phyloP scores from a whole-genome alignment of 768 basidiomycete genomes.

The Gelatoporia subvermispora region DNA sequence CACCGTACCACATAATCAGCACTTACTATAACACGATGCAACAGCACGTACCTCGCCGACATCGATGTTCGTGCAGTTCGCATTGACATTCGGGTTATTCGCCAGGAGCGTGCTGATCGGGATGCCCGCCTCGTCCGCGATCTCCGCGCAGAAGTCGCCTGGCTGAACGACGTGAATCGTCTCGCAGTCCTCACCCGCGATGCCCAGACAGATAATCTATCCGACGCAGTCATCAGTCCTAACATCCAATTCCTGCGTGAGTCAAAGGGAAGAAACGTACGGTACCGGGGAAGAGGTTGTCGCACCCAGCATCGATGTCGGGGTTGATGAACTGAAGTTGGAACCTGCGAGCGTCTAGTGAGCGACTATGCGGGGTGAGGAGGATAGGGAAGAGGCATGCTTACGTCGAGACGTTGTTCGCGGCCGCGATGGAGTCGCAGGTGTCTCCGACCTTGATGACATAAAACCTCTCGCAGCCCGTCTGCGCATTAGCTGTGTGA shows the following conservation, averaged over 20 bases:
- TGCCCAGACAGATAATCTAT: constrained; percentile 53
- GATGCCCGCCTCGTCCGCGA: constrained; percentile 39
- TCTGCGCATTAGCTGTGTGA: constrained; percentile 7
- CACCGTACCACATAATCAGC: not conserved
- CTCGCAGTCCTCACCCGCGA: constrained; percentile 50
- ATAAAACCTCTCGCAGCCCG: constrained; percentile 46
- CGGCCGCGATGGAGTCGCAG: constrained; percentile 50
- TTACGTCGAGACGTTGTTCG: constrained; percentile 44
- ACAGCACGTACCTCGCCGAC: constrained; percentile 43
- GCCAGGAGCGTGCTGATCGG: constrained; percentile 39
- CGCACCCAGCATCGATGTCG: constrained; percentile 47
- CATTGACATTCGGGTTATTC: constrained; percentile 65
- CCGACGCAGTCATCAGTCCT: not conserved
- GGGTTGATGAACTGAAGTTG: constrained; percentile 54
- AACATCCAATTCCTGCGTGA: too few species aligned
- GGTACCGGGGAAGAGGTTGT: constrained; percentile 51
- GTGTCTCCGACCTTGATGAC: constrained; percentile 47
- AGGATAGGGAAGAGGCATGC: constrained; percentile 7
- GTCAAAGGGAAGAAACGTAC: constrained; percentile 28
- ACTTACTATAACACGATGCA: not conserved
- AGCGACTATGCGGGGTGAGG: not conserved
- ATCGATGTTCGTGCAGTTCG: constrained; percentile 50
- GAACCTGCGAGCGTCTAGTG: constrained; percentile 33
- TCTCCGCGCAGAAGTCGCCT: constrained; percentile 47
- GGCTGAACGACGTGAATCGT: constrained; percentile 40